These are phyloP conservation scores for Aspergillus biplanus DNA, from an alignment of 495 filamentous ascomycete species.

Conservation along the genomic window DNA sequence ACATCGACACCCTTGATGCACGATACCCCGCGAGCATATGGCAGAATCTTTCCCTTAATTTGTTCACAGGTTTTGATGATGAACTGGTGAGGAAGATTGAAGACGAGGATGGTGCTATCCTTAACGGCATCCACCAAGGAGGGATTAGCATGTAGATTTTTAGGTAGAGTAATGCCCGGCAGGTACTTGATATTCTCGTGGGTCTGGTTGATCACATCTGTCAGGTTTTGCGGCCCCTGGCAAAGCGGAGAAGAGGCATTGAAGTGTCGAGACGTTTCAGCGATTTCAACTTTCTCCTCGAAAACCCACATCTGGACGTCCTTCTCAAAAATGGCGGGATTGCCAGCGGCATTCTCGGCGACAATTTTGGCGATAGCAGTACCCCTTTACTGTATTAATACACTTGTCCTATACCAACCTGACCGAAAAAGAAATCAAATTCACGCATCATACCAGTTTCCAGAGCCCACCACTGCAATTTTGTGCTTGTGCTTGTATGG, in stretches of 20 bases:
- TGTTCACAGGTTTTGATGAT: constrained; percentile 84
- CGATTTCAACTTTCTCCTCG: constrained; percentile 79
- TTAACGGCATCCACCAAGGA: constrained; percentile 80
- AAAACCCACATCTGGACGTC: constrained; percentile 98
- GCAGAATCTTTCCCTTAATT: constrained; percentile 84
- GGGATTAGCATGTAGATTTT: constrained; percentile 88
- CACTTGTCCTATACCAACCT: background rate
- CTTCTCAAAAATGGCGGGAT: constrained; percentile 79
- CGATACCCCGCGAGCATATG: constrained; percentile 90
- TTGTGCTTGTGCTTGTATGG: constrained; percentile 76
- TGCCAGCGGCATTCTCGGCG: constrained; percentile 81
- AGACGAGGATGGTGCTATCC: constrained; percentile 84
- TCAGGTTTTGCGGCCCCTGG: constrained; percentile 78
- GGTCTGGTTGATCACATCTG: constrained; percentile 82
- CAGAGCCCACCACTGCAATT: constrained; percentile 91
- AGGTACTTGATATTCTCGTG: constrained; percentile 99
- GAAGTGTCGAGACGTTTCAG: constrained; percentile 66
- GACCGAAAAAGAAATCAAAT: background rate
- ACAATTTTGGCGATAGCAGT: constrained; percentile 96
- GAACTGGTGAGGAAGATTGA: constrained; percentile 98
- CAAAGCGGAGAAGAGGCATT: constrained; percentile 55
- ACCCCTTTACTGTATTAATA: constrained; percentile 59
- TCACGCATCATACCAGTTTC: constrained; percentile 76
- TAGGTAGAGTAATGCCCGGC: constrained; percentile 77
- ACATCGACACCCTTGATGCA: constrained; percentile 99